These are phyloP conservation scores for Cercospora sp. DNA, from an alignment of 2,329 filamentous ascomycete species.

Conservation along the genomic window DNA sequence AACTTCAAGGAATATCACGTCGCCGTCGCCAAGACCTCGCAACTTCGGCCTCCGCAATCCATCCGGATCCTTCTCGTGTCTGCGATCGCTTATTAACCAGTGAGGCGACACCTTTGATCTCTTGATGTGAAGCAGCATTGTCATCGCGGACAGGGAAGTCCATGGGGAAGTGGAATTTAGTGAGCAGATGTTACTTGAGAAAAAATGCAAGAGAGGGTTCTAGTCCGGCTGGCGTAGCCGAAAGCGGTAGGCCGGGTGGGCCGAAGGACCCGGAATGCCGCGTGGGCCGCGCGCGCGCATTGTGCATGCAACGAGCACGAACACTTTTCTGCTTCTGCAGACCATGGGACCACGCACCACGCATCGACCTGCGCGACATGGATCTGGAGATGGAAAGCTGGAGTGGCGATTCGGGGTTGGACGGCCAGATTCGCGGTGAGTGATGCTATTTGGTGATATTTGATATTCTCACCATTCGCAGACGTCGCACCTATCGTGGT, in stretches of 20 bases:
- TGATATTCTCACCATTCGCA: background rate
- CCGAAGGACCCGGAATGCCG: background rate
- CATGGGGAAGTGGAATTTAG: background rate
- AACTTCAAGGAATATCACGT: background rate
- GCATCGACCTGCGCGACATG: background rate
- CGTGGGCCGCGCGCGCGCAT: background rate
- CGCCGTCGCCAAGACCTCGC: background rate
- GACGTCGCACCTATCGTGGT: background rate
- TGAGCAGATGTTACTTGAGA: constrained; percentile 9
- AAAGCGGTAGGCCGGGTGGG: constrained; percentile 1
- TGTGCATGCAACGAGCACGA: background rate
- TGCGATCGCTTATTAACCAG: background rate
- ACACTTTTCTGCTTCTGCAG: background rate
- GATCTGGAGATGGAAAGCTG: constrained; percentile 3
- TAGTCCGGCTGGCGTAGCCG: constrained; percentile 3
- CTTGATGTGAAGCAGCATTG: constrained; percentile 1
- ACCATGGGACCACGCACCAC: constrained; percentile 3
- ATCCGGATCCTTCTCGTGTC: background rate
- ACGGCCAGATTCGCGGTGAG: background rate
- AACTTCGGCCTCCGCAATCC: background rate
- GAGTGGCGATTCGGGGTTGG: background rate
- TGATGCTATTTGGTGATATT: background rate
- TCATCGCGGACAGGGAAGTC: constrained; percentile 1
- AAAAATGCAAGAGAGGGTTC: constrained; percentile 7
- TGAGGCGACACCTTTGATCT: background rate